Conservation (phyloP, 352 stramenopile species). For the Globisporangium mamillatum region DNA sequence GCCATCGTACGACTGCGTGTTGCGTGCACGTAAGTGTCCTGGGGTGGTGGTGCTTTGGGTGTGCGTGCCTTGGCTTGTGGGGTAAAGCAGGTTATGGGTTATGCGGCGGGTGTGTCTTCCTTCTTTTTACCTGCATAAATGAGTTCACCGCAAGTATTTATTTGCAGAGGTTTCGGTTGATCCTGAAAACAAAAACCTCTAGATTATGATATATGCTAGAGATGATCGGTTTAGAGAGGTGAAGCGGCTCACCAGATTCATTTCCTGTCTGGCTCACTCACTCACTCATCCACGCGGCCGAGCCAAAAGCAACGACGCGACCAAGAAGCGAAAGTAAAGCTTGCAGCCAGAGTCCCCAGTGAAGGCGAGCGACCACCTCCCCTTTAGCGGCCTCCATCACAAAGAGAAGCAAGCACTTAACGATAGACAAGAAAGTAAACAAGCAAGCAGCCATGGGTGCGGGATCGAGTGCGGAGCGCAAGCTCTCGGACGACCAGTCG, state of each 20-base stretch:
- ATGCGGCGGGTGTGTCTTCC: neutral
- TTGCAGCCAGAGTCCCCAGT: neutral
- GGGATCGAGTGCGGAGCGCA: conserved; percentile 33
- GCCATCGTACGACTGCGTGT: conserved; percentile 29
- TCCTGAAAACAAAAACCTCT: neutral
- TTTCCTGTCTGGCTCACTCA: neutral
- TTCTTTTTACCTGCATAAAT: conserved; percentile 13
- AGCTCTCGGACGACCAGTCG: conserved; percentile 48
- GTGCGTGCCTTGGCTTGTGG: neutral
- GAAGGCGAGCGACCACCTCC: conserved; percentile 1
- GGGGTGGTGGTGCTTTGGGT: neutral
- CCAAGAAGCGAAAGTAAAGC: neutral
- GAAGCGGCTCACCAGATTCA: neutral
- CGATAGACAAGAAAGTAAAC: neutral
- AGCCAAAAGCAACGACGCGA: neutral
- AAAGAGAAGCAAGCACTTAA: neutral
- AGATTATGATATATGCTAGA: neutral
- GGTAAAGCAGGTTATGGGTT: conserved; percentile 5
- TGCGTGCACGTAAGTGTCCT: neutral
- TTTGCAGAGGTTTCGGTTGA: neutral
- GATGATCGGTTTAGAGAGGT: neutral
- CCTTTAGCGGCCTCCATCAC: neutral
- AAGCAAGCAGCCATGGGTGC: conserved; percentile 12
- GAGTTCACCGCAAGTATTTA: conserved; percentile 16
- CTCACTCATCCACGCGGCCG: conserved; percentile 9